Evolutionary conservation across 2,329 filamentous ascomycete species (phyloP).

Genomic region (Pseudopithomyces maydicus): DNA sequence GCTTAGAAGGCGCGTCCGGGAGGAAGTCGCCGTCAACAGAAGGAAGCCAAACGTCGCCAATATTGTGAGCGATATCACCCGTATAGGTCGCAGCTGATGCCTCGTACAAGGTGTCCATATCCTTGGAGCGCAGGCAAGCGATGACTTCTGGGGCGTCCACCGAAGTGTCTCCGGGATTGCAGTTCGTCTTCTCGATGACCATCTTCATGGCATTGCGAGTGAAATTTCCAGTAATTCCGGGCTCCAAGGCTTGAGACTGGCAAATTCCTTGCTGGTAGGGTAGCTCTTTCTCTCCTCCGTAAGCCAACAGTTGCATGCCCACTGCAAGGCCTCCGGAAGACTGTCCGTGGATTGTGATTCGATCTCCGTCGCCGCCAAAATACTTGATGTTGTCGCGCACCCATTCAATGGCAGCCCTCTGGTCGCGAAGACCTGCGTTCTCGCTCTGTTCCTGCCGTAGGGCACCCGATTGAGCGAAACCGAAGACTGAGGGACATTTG

Average conservation of each 20-base stretch:
- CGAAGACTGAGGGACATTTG: slow-evolving; percentile 31
- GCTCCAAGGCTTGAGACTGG: slow-evolving; percentile 56
- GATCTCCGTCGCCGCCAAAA: slow-evolving; percentile 36
- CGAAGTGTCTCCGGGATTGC: slow-evolving; percentile 38
- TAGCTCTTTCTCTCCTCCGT: slow-evolving; percentile 34
- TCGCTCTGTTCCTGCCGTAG: slow-evolving; percentile 38
- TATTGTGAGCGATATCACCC: slow-evolving; percentile 42
- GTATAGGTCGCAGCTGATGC: slow-evolving; percentile 51
- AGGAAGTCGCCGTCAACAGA: slow-evolving; percentile 57
- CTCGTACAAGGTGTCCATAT: slow-evolving; percentile 51
- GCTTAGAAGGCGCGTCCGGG: slow-evolving; percentile 50
- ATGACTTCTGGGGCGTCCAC: slow-evolving; percentile 52
- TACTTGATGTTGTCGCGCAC: slow-evolving; percentile 42
- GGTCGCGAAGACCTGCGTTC: slow-evolving; percentile 47
- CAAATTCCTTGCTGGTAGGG: slow-evolving; percentile 44
- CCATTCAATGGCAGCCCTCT: slow-evolving; percentile 47
- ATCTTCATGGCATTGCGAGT: slow-evolving; percentile 54
- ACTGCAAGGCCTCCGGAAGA: slow-evolving; percentile 40
- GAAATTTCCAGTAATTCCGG: slow-evolving; percentile 54
- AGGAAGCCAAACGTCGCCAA: slow-evolving; percentile 59
- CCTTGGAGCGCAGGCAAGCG: slow-evolving; percentile 53
- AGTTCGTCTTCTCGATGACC: slow-evolving; percentile 51
- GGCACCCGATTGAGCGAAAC: slow-evolving; percentile 42
- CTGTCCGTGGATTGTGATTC: slow-evolving; percentile 43
- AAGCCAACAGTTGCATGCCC: slow-evolving; percentile 41